Conservation (phyloP, 2,329 filamentous ascomycete species). For the Sarocladiaceae sp. region DNA sequence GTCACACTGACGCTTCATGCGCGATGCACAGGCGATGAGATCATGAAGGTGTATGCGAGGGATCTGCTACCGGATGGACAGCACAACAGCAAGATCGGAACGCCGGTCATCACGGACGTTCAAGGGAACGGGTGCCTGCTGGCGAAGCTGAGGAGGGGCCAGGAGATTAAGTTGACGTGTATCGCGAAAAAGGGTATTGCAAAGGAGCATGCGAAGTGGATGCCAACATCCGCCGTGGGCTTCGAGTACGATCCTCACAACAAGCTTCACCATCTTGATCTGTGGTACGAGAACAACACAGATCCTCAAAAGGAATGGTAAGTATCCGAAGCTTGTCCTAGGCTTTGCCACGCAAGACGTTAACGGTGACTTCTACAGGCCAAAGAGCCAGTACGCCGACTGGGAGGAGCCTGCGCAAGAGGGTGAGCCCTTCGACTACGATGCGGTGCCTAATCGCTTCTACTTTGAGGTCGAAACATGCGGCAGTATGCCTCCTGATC, state of each 20-base stretch:
- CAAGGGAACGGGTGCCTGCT: slow-evolving; percentile 79
- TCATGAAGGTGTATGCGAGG: slow-evolving; percentile 90
- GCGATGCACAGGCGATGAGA: slow-evolving; percentile 75
- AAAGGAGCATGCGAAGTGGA: slow-evolving; percentile 98
- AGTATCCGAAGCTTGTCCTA: slow-evolving; percentile 23
- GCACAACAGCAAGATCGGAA: slow-evolving; percentile 70
- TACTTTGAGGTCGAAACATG: slow-evolving; percentile 92
- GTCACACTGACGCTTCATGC: slow-evolving; percentile 80
- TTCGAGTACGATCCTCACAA: slow-evolving; percentile 99
- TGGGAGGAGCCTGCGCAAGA: slow-evolving; percentile 76
- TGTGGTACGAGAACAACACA: slow-evolving; percentile 79
- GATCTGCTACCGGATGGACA: slow-evolving; percentile 71
- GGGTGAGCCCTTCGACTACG: slow-evolving; percentile 84
- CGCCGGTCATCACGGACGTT: slow-evolving; percentile 76
- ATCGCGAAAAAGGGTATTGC: slow-evolving; percentile 98
- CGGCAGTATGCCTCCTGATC: slow-evolving; percentile 82
- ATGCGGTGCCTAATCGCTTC: slow-evolving; percentile 76
- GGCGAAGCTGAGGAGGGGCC: slow-evolving; percentile 80
- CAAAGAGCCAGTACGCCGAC: slow-evolving; percentile 70
- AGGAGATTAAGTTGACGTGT: slow-evolving; percentile 85
- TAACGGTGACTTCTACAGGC: slow-evolving; percentile 43
- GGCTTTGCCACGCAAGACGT: not conserved
- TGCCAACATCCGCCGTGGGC: slow-evolving; percentile 81
- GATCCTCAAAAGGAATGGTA: slow-evolving; percentile 81
- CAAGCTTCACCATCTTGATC: slow-evolving; percentile 82